Conservation (phyloP, 768 basidiomycete genomes). For the Dendrothele bispora region DNA sequence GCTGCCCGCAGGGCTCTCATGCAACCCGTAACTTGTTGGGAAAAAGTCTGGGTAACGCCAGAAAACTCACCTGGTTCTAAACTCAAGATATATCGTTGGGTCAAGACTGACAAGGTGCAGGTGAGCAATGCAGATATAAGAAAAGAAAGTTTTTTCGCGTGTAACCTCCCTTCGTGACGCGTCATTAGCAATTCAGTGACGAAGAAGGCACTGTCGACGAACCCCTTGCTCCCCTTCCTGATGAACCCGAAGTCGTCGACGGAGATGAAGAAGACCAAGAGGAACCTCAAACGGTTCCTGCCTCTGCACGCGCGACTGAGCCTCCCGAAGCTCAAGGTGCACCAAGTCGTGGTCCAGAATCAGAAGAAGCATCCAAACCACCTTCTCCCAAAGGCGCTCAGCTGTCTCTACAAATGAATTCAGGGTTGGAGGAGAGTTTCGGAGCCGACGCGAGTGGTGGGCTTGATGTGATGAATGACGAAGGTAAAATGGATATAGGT, state of each 20-base stretch:
- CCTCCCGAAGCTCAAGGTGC: constrained; percentile 33
- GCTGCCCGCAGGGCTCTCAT: constrained; percentile 83
- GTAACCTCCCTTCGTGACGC: too few relatives aligned
- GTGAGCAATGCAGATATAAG: constrained; percentile 36
- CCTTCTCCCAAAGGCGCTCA: constrained; percentile 72
- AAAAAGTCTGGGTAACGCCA: constrained; percentile 69
- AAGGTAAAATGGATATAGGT: constrained; percentile 29
- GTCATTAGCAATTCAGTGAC: constrained; percentile 85
- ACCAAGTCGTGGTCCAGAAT: constrained; percentile 28
- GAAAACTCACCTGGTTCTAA: constrained; percentile 56
- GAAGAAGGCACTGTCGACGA: constrained; percentile 80
- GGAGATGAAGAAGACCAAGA: constrained; percentile 80
- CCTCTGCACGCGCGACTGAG: constrained; percentile 28
- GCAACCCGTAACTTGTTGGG: constrained; percentile 88
- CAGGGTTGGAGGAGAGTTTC: constrained; percentile 35
- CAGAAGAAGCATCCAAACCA: constrained; percentile 57
- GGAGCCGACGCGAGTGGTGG: constrained; percentile 32
- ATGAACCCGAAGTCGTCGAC: constrained; percentile 75
- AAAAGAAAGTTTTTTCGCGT: background rate
- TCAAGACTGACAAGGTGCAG: constrained; percentile 77
- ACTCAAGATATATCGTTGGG: constrained; percentile 75
- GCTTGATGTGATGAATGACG: constrained; percentile 50
- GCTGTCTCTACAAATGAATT: constrained; percentile 49
- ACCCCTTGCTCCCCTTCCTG: constrained; percentile 77
- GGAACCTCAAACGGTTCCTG: constrained; percentile 47